Evolutionary conservation across 306 rosid species (phyloP), one percentile per base, ranked within the genome.

Genomic region (Vicia faba): DNA sequence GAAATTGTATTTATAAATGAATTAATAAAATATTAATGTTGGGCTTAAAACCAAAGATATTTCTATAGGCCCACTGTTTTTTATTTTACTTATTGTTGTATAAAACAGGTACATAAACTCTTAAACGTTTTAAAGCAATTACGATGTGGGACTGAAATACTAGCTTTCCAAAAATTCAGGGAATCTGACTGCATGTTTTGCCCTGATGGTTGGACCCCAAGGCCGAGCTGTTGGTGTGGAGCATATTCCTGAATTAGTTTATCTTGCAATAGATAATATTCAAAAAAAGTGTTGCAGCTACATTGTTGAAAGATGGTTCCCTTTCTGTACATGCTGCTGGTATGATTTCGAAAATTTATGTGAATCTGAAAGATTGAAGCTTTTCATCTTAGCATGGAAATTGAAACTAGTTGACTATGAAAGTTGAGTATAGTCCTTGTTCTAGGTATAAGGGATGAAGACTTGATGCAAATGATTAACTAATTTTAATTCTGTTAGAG

Each of bases 101-200:
- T n/a, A n/a, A n/a, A n/a, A n/a, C n/a, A n/a, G n/a, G n/a, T n/a
- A n/a, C n/a, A n/a, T n/a, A n/a, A n/a, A n/a, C n/a, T n/a, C n/a
- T n/a, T n/a, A n/a, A n/a, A n/a, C n/a, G n/a, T n/a, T n/a, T n/a
- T n/a, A n/a, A n/a, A n/a, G n/a, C n/a, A n/a, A n/a, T n/a, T n/a
- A n/a, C n/a, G n/a, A n/a, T n/a, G n/a, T n/a, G n/a, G n/a, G n/a
- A n/a, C n/a, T n/a, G n/a, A n/a, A n/a, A n/a, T n/a, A n/a, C n/a
- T n/a, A n/a, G n/a, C n/a, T n/a, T n/a, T n/a, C n/a, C n/a, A n/a
- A n/a, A n/a, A n/a, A n/a, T n/a, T n/a, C 99, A 5, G 99, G 97
- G 28, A 90, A 90, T 78, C 70, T 95, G 82, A 95, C 99, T 3
- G 99, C 99, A 0, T 95, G 99, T 78, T 95, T 88, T 71, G 97